Conservation (phyloP, 2,329 filamentous ascomycete species). For the Fusarium sp. region DNA sequence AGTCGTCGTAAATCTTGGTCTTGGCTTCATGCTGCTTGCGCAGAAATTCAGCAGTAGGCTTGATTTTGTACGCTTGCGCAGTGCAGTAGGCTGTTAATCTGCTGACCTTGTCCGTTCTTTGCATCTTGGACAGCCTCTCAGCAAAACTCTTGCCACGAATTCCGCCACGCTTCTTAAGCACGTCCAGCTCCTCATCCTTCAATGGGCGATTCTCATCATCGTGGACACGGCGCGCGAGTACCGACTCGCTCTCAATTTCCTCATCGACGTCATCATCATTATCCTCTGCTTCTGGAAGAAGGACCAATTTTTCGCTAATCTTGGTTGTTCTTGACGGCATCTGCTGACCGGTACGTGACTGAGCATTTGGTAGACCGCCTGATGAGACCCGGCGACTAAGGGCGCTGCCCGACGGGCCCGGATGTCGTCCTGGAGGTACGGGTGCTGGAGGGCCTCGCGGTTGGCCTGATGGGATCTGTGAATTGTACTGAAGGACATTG, state of each 20-base stretch:
- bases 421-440: conserved; percentile 48
- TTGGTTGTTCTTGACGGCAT: conserved; percentile 91
- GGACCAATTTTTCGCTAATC: conserved; percentile 94
- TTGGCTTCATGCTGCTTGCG: conserved; percentile 88
- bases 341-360: conserved; percentile 63
- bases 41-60: conserved; percentile 87
- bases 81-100: conserved; percentile 96
- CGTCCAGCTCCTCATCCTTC: conserved; percentile 74
- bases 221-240: conserved; percentile 54
- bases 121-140: conserved; percentile 88
- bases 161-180: conserved; percentile 70
- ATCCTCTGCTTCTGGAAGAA: conserved; percentile 83
- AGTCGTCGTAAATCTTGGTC: conserved; percentile 98
- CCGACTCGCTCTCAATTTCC: conserved; percentile 61
- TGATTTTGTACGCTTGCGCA: conserved; percentile 91
- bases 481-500: conserved; percentile 92
- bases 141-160: conserved; percentile 88
- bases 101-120: conserved; percentile 86
- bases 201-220: conserved; percentile 73
- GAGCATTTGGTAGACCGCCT: conserved; percentile 55
- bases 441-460: conserved; percentile 73
- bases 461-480: conserved; percentile 94
- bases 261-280: conserved; percentile 69
- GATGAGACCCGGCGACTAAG: conserved; percentile 46
- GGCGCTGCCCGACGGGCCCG: conserved; percentile 27